Percentiles rank a stretch among this genome's conserved stretches.
Evolutionary conservation across 352 stramenopile genomes (phyloP).

Genomic region (Halophytophthora polymorphica): DNA sequence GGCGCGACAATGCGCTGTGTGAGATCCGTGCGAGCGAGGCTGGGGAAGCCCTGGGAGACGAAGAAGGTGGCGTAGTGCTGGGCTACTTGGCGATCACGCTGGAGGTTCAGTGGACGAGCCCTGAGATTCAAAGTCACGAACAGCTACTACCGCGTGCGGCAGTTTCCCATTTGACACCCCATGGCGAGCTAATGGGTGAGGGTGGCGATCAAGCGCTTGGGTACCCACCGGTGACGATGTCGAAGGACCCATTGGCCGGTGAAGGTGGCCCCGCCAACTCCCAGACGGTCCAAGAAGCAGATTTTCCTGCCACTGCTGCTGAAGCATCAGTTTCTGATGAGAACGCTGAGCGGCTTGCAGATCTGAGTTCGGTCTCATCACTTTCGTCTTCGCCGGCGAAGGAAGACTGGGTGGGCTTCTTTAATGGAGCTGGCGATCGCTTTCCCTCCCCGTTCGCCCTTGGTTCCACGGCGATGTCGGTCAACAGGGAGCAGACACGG

Average conservation of each 20-base stretch:
- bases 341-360: not conserved
- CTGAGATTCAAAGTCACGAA: not conserved
- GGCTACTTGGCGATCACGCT: conserved; percentile 34
- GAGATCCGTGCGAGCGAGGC: conserved; percentile 29
- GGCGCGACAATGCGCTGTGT: conserved; percentile 30
- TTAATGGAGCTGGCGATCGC: not conserved
- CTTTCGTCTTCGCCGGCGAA: not conserved
- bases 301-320: not conserved
- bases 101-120: conserved; percentile 18
- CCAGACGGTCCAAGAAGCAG: no score
- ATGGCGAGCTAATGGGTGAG: conserved; percentile 4
- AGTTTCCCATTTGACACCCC: not conserved
- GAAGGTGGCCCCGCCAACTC: no score
- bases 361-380: conserved; percentile 1
- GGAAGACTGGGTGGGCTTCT: conserved; percentile 1
- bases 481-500: not conserved
- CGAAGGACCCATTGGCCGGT: no score
- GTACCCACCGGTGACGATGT: no score
- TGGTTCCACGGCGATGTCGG: not conserved
- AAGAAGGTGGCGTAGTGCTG: conserved; percentile 13
- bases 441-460: not conserved
- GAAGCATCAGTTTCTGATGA: not conserved
- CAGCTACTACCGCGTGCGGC: not conserved
- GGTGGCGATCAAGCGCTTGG: not conserved
- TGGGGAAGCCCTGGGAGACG: conserved; percentile 6